Conservation (phyloP, 2,329 filamentous ascomycete species). For the Ramularia endophylla region DNA sequence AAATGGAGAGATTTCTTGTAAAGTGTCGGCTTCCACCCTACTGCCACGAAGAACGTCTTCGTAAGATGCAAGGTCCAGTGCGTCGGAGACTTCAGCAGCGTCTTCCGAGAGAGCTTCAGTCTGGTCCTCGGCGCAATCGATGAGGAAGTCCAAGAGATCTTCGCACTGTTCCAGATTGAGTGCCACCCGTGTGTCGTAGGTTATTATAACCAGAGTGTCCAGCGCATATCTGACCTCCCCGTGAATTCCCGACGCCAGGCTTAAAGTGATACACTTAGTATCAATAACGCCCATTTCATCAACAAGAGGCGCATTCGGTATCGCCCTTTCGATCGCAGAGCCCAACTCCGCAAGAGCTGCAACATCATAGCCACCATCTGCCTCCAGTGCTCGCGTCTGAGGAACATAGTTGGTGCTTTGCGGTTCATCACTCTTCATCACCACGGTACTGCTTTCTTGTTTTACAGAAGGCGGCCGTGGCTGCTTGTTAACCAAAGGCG, state of each 20-base stretch:
- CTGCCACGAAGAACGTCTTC: constrained; percentile 82
- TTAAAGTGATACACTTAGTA: constrained; percentile 81
- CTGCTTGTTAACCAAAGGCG: constrained; percentile 24
- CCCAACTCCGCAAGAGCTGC: constrained; percentile 59
- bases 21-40: constrained; percentile 62
- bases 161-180: constrained; percentile 71
- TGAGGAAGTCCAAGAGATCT: constrained; percentile 77
- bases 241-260: constrained; percentile 82
- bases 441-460: constrained; percentile 20
- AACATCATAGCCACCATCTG: constrained; percentile 65
- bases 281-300: constrained; percentile 83
- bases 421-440: constrained; percentile 30
- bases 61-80: constrained; percentile 74
- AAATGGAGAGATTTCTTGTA: constrained; percentile 68
- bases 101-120: constrained; percentile 78
- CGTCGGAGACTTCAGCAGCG: constrained; percentile 78
- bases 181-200: constrained; percentile 56
- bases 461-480: constrained; percentile 27
- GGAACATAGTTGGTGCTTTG: constrained; percentile 30
- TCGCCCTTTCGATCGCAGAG: constrained; percentile 59
- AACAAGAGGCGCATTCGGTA: constrained; percentile 68
- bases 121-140: constrained; percentile 89
- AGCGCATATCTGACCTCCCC: constrained; percentile 85
- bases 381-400: constrained; percentile 18
- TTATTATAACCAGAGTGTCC: constrained; percentile 72